Evolutionary conservation across 2,329 filamentous ascomycete genomes (phyloP), one percentile per base, ranked within the genome.

Genomic region (Xylaria sp.): DNA sequence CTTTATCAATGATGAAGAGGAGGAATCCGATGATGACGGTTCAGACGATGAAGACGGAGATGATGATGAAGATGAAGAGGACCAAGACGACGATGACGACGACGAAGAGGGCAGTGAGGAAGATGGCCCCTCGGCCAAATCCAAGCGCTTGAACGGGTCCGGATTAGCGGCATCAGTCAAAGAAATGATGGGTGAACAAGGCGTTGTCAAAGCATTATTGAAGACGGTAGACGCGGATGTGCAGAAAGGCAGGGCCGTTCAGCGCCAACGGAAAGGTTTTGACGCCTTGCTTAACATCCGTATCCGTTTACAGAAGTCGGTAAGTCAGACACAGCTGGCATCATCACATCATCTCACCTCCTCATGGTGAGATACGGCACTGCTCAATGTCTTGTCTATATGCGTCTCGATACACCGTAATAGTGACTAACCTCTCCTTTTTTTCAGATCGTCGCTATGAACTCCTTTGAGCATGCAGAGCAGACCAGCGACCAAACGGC

Each of bases 241-340:
- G 3, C 84, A 87, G 48, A 97, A 97, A 74, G 94, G 94, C 10
- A 77, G 83, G 57, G 93, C 93, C 0, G 90, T 99, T 44, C 93
- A 92, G 68, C 80, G 86, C 59, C 94, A 99, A 75, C 86, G 92
- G 55, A 88, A 87, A 63, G 85, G 88, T 0, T 99, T 96, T 70
- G 93, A 97, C 67, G 85, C 90, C 0, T 83, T 97, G 0, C 82
- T 99, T 37, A 96, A 96, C 75, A 83, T 92, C 11, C 87, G 94
- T 18, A 97, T 99, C 70, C 90, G 93, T 62, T 77, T 99, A 16
- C 95, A 99, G 73, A 97, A 97, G 74, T 91, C 90, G 1, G 63
- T 58, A 65, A 61, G 63, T 61, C 13, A 44, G 19, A 16, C 9
- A 5, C 4, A 3, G 34, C 13, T 4, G 16, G 30, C 18, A 30